These are phyloP conservation scores for Cyclotella cryptica DNA, from an alignment of 108 stramenopile genomes.

Conservation along the genomic window DNA sequence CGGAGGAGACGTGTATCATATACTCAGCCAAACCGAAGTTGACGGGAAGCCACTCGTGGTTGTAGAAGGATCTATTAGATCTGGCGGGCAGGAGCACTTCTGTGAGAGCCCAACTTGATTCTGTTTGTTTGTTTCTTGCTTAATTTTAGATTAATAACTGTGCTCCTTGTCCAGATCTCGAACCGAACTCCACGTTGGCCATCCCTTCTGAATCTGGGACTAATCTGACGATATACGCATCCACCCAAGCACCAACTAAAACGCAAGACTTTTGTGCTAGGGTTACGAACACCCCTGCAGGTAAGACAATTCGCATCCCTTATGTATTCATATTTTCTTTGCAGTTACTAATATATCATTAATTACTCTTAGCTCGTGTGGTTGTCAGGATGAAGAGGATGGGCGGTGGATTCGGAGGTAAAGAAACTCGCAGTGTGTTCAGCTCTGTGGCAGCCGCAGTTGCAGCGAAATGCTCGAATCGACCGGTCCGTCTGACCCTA, in stretches of 20 bases:
- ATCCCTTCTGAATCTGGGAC: slow-evolving; percentile 89
- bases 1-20: slow-evolving; percentile 78
- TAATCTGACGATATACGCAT: slow-evolving; percentile 85
- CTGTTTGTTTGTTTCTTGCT: not conserved
- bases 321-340: not conserved
- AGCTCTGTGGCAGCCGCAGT: slow-evolving; percentile 87
- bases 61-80: slow-evolving; percentile 75
- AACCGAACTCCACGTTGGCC: slow-evolving; percentile 89
- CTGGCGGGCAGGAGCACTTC: slow-evolving; percentile 96
- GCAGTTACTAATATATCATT: not conserved
- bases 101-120: slow-evolving; percentile 14
- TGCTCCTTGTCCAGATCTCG: slow-evolving; percentile 62
- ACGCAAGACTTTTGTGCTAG: slow-evolving; percentile 90
- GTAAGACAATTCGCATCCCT: not conserved
- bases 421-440: slow-evolving; percentile 92
- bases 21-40: slow-evolving; percentile 29
- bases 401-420: slow-evolving; percentile 97
- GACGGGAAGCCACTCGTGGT: slow-evolving; percentile 60
- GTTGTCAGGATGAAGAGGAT: slow-evolving; percentile 92
- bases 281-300: slow-evolving; percentile 78
- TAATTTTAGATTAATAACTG: not conserved
- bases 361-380: slow-evolving; percentile 70
- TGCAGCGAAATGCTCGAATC: slow-evolving; percentile 77
- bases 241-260: slow-evolving; percentile 92
- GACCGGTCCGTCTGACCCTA: slow-evolving; percentile 90